Evolutionary conservation across 78 protist species (phyloP).

Genomic region (Chrysochromulina parva): DNA sequence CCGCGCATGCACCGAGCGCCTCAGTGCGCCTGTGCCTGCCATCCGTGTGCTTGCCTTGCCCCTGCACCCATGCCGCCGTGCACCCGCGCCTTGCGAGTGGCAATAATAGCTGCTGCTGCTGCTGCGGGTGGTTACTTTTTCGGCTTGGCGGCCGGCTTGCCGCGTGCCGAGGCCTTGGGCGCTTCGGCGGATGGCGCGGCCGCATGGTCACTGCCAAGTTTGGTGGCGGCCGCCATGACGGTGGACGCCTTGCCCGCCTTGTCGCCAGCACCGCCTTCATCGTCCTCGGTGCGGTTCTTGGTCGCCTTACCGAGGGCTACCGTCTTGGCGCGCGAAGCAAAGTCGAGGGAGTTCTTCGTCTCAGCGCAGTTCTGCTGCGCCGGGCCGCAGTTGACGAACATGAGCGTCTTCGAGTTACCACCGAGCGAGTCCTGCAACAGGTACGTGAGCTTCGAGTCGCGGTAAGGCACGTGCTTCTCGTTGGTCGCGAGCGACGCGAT

Average conservation of each 20-base stretch:
- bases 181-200: too few species aligned
- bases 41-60: too few species aligned
- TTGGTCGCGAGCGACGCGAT: constrained; percentile 52
- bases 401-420: constrained; percentile 17
- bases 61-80: too few species aligned
- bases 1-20: too few species aligned
- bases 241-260: not conserved
- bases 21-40: too few species aligned
- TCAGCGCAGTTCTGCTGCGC: not conserved
- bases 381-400: constrained; percentile 6
- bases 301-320: constrained; percentile 14
- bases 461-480: constrained; percentile 35
- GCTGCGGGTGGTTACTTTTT: too few species aligned
- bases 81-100: too few species aligned
- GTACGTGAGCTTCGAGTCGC: constrained; percentile 25
- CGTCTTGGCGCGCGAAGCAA: not conserved
- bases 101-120: too few species aligned
- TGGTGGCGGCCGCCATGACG: not conserved
- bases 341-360: constrained; percentile 9
- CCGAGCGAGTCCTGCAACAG: not conserved
- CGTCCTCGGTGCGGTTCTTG: not conserved
- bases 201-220: too few species aligned
- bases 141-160: too few species aligned
- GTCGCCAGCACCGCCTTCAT: too few species aligned
- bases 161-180: too few species aligned